Evolutionary conservation across 805 yeast species (phyloP), one percentile per base, ranked within the genome.

Genomic region (Saturnispora serradocipensis): DNA sequence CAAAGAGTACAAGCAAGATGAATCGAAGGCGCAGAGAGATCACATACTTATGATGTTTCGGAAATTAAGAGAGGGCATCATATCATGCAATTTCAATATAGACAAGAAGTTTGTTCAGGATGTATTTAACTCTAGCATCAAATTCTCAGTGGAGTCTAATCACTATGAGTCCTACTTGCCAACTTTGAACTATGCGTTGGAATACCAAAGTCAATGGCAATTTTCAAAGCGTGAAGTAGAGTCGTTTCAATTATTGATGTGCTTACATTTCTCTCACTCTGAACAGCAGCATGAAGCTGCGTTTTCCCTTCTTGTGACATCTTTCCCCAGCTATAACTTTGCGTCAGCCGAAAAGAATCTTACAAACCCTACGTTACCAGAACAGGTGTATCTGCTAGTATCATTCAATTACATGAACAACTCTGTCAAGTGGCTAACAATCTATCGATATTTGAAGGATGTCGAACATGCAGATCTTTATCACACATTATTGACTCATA

Each of bases 121-220:
- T n/a, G 82, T 81, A 22, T 75, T 71, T 52, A 54, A 80, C 28
- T 71, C 69, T 36, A 77, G 84, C 0, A 69, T 75, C 8, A 59
- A 79, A 34, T 67, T 76, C 22, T 65, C 80, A 1, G 68, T 77
- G 0, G 63, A 69, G 3, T 58, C 70, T 4, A 79, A 78, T 8
- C 76, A 77, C 53, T 73, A 74, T 58, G 77, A 78, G 54, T 71
- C 84, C 1, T 81, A 78, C 56, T 52, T 79, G 4, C 84, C 86
- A 2, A 67, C 78, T 27, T 70, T 79, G n/a, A 60, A 63, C 39
- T 72, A 72, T 53, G 57, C 80, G 60, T 78, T 24, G 61, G 61
- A 8, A 8, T 18, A 3, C 58, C 57, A 10, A 61, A 64, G 15
- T 53, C 56, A 5, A 11, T 30, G 6, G 16, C 34, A 18, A 6